These are phyloP conservation scores for Ilex paraguariensis DNA, from an alignment of 305 asterid species.

Conservation along the genomic window DNA sequence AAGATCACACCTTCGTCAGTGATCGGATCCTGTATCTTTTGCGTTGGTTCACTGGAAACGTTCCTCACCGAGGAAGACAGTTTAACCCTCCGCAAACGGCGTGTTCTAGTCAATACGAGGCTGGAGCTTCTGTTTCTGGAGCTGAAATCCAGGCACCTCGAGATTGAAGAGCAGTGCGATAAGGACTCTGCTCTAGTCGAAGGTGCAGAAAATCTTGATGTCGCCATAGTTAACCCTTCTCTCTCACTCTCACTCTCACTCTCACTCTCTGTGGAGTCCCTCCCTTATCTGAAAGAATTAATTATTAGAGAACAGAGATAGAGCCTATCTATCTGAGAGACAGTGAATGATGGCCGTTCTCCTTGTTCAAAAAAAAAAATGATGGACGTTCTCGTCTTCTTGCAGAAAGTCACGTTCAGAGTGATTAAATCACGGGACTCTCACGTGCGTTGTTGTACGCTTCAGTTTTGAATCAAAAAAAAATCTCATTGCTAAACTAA, in stretches of 20 bases:
- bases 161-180: conserved; percentile 30
- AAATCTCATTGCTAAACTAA: too few relatives aligned
- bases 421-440: too few relatives aligned
- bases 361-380: too few relatives aligned
- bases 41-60: conserved; percentile 44
- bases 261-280: too few relatives aligned
- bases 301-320: too few relatives aligned
- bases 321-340: too few relatives aligned
- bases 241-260: background rate
- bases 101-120: conserved; percentile 18
- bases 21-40: conserved; percentile 29
- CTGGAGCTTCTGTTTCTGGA: conserved; percentile 30
- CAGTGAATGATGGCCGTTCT: too few relatives aligned
- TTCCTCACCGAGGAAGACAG: conserved; percentile 42
- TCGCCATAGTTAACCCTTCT: conserved; percentile 34
- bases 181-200: conserved; percentile 28
- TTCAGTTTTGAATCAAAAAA: too few relatives aligned
- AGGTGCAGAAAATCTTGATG: conserved; percentile 32
- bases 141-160: conserved; percentile 35
- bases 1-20: conserved; percentile 35
- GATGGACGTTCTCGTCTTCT: too few relatives aligned
- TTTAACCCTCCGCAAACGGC: conserved; percentile 19
- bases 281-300: too few relatives aligned
- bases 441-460: too few relatives aligned
- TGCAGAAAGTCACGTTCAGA: too few relatives aligned